Evolutionary conservation across 1,284 basidiomycete species (phyloP), one percentile per base, ranked within the genome.

Genomic region (Naganishia cerealis): DNA sequence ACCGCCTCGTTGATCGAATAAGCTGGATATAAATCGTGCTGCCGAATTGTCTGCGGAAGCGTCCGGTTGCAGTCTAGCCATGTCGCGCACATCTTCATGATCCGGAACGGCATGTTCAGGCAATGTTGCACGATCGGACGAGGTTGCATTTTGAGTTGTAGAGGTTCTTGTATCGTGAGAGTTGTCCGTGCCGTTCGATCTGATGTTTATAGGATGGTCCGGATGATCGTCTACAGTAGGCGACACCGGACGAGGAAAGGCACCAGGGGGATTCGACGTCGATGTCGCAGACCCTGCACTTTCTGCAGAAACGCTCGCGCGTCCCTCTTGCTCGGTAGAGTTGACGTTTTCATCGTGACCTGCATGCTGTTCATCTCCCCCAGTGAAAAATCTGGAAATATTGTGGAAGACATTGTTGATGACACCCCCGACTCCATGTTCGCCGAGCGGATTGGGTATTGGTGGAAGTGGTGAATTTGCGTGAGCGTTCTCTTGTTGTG

Each of bases 401-500:
- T 50, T 50, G 8, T 66, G 53, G 29, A 56, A 66, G n/a, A 66
- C 61, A 40, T 63, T 63, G 10, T 46, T 53, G 8, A 63, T 21
- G 2, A 63, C 61, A 16, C 61, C 61, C 9, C 50, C 50, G n/a
- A 63, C 61, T 12, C 61, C 61, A 15, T 53, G 53, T 36, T 43
- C 63, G 10, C 42, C 42, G 1, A 40, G 53, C 3, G 61, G 16
- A 33, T 63, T 54, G 29, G 54, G 29, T 36, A 36, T 36, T 29
- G 39, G 7, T 5, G 52, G 18, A 18, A 46, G 21, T 39, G 53
- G 9, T 29, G 18, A n/a, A 42, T 18, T 10, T 18, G 18, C 21
- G n/a, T 21, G 42, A 24, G 57, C 40, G 26, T 53, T 24, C n/a
- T 33, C 21, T 46, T 15, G 10, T 7, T 50, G 46, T 57, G 40